These are phyloP conservation scores for Cryptosporidium viatorum DNA, from an alignment of 169 alveolate genomes.

Conservation along the genomic window DNA sequence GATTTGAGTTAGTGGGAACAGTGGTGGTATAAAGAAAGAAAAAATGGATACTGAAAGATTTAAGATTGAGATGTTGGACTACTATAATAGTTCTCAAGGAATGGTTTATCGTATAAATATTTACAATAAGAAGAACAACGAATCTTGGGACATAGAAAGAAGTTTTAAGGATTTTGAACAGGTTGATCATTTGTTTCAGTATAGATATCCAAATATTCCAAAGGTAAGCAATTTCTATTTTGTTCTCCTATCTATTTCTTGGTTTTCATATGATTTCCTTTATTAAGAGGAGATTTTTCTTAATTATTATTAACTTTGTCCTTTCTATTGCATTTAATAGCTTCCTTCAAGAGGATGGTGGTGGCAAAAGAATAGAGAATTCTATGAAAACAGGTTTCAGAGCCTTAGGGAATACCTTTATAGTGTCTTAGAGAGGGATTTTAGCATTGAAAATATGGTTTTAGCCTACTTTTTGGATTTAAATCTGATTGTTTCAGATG, in stretches of 20 bases:
- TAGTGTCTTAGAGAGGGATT: constrained; percentile 46
- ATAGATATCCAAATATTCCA: constrained; percentile 69
- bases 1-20: too few relatives aligned
- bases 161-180: constrained; percentile 58
- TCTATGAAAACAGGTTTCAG: constrained; percentile 35
- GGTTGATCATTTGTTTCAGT: constrained; percentile 62
- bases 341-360: constrained; percentile 68
- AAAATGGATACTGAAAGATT: constrained; percentile 62
- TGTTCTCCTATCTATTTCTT: background rate
- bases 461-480: constrained; percentile 60
- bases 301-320: background rate
- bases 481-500: constrained; percentile 12
- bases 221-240: background rate
- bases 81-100: background rate
- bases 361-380: constrained; percentile 61
- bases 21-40: background rate
- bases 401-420: constrained; percentile 19
- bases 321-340: background rate
- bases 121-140: constrained; percentile 18
- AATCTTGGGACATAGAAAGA: constrained; percentile 63
- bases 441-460: constrained; percentile 54
- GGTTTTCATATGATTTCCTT: background rate
- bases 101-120: constrained; percentile 55
- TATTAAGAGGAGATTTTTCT: background rate
- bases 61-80: constrained; percentile 62